Evolutionary conservation across 352 stramenopile genomes (phyloP).

Genomic region (Pythium graminicola): DNA sequence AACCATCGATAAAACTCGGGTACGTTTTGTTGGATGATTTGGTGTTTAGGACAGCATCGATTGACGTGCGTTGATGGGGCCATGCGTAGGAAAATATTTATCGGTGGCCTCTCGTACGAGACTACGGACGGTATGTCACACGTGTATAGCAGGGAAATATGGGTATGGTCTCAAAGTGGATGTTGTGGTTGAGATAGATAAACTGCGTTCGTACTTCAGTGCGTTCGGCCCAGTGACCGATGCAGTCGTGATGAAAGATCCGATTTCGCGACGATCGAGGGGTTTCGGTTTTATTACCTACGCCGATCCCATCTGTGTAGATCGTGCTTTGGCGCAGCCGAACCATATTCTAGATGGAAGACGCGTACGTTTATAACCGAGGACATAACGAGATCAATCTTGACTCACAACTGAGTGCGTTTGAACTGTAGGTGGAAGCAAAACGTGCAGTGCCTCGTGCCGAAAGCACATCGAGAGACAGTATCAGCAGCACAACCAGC

Average conservation of each 20-base stretch:
- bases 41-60: not conserved
- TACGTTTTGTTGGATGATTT: slow-evolving; percentile 12
- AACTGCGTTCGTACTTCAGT: slow-evolving; percentile 86
- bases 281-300: slow-evolving; percentile 95
- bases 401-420: too few species aligned
- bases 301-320: slow-evolving; percentile 79
- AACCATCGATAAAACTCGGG: slow-evolving; percentile 33
- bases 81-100: slow-evolving; percentile 86
- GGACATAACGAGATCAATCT: not conserved
- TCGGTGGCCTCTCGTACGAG: slow-evolving; percentile 85
- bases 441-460: slow-evolving; percentile 87
- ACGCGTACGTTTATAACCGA: slow-evolving; percentile 40
- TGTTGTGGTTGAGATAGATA: slow-evolving; percentile 42
- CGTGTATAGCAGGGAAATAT: too few species aligned
- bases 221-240: slow-evolving; percentile 86
- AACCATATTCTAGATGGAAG: slow-evolving; percentile 89
- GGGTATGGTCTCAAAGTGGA: not conserved
- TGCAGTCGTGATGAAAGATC: slow-evolving; percentile 92
- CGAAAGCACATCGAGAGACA: slow-evolving; percentile 69
- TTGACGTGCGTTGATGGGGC: not conserved
- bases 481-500: slow-evolving; percentile 38
- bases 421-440: slow-evolving; percentile 86
- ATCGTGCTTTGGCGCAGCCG: slow-evolving; percentile 82
- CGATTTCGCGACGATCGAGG: slow-evolving; percentile 85
- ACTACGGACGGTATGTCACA: slow-evolving; percentile 76